Base-by-base conservation (phyloP, 1,139 yeast genomes). In the Hemisphaericaspora xylanilytica region DNA sequence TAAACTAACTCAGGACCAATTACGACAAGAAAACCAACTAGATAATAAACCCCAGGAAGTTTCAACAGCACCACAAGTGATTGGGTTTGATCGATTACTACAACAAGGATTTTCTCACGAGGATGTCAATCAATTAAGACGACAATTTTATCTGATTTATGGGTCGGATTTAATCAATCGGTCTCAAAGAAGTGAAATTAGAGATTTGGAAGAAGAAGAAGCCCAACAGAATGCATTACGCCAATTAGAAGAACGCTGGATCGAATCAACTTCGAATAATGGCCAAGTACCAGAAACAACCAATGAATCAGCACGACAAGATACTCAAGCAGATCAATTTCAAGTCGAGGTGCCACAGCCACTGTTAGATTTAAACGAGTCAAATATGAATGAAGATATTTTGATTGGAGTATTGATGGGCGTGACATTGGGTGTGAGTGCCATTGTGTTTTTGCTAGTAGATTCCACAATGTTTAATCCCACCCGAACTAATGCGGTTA, bases 211-310 rank as follows among this genome's bases (percentile, higher is more conserved):
- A 47, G 75, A 70, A 42, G 69, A 65, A 38, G 75, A 70, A 41
- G 50, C 47, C 22, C 48, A 67, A 17, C 65, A 60, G 49, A 55
- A 50, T 49, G 70, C 70, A 27, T 58, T 78, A 5, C 58, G 88
- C 37, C 84, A 81, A 46, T 59, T 88, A 46, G 97, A 89, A 55
- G 97, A 89, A 50, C 71, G 89, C 42, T 89, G 96, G 96, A 85
- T 89, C 44, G 95, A 89, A 52, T 81, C 85, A 36, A 84, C 92
- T 0, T 88, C 79, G 6, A 72, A 62, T 38, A 56, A 51, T 5
- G 8, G 8, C 21, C 46, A 42, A 15, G 41, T n/a, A n/a, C n/a
- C n/a, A n/a, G n/a, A n/a, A n/a, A n/a, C n/a, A n/a, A 30, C 45
- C 11, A 16, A 36, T 17, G 31, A 15, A 24, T n/a, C 2, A 48